Evolutionary conservation across 257 asterid genomes (phyloP).

Genomic region (Echites panduratus): DNA sequence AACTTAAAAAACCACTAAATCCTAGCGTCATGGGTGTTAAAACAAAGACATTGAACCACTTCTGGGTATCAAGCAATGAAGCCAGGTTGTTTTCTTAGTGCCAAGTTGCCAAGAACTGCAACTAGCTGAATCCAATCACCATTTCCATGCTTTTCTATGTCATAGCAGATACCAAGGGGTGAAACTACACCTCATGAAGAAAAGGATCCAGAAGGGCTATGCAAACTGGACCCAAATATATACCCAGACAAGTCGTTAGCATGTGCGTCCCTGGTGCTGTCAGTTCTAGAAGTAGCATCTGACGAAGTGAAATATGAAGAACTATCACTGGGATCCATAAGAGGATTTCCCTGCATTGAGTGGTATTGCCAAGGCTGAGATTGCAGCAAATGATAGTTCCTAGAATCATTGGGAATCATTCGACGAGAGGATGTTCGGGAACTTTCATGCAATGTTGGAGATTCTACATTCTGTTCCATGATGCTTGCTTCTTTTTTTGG

Average conservation of each 20-base stretch:
- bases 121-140: background rate
- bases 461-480: background rate
- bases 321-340: background rate
- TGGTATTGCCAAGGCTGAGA: background rate
- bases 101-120: too few relatives aligned
- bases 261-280: background rate
- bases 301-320: background rate
- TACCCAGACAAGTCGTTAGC: background rate
- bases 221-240: background rate
- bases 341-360: background rate
- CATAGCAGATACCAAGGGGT: background rate
- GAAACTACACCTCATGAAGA: background rate
- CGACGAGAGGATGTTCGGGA: background rate
- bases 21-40: too few relatives aligned
- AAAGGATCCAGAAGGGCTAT: background rate
- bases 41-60: too few relatives aligned
- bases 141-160: background rate
- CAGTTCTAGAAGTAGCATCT: background rate
- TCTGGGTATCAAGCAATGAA: too few relatives aligned
- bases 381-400: background rate
- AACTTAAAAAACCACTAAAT: too few relatives aligned
- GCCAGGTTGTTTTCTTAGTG: too few relatives aligned
- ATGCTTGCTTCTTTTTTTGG: background rate
- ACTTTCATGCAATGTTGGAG: background rate
- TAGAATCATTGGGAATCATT: background rate